phyloP scores from a whole-genome alignment of 177 flowering plant genomes.

The Vitis hybrid region DNA sequence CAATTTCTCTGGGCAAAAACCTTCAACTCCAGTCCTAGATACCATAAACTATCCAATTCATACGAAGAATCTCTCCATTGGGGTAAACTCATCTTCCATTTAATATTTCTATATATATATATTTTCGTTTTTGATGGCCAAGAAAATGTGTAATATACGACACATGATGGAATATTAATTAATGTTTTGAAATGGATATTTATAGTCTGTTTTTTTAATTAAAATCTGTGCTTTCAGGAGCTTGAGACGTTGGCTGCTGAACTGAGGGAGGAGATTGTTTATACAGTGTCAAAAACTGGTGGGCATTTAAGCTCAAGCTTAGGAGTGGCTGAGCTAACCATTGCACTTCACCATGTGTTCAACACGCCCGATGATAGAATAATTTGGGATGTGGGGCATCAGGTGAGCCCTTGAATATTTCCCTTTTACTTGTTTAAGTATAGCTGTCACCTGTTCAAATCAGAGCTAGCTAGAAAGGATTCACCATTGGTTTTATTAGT shows the following conservation, averaged over 20 bases:
- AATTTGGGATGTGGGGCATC: conserved; percentile 59
- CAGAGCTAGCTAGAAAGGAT: no score
- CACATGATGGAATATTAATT: no score
- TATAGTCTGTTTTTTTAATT: background rate
- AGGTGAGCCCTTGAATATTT: conserved; percentile 19
- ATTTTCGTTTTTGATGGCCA: background rate
- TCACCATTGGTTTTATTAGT: no score
- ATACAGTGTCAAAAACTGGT: conserved; percentile 41
- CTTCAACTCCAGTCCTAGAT: conserved; percentile 35
- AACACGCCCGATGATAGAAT: conserved; percentile 44
- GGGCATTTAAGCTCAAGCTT: conserved; percentile 52
- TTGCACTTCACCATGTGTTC: conserved; percentile 52
- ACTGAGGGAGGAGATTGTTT: conserved; percentile 39
- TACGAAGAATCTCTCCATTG: conserved; percentile 30
- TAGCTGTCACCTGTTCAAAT: background rate
- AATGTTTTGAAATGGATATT: no score
- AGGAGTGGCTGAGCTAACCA: conserved; percentile 45
- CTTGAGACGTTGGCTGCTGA: conserved; percentile 35
- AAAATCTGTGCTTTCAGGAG: conserved; percentile 22
- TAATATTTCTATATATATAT: background rate
- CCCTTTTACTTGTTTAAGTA: background rate
- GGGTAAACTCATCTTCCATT: conserved; percentile 4
- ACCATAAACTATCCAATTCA: conserved; percentile 32
- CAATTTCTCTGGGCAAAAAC: conserved; percentile 29
- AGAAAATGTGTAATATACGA: no score